Conservation (phyloP, 441 rosid species). For the Biscutella laevigata region DNA sequence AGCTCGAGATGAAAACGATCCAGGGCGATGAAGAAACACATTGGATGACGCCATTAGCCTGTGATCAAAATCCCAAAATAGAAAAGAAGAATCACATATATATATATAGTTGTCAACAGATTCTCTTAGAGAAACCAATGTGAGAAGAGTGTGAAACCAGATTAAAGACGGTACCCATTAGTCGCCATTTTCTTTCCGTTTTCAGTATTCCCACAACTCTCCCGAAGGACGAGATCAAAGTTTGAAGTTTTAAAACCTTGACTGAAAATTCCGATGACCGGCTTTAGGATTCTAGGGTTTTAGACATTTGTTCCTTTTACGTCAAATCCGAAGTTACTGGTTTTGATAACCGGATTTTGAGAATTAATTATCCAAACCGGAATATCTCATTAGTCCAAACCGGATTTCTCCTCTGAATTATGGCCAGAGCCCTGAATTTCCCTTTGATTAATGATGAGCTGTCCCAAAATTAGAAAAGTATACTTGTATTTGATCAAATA, state of each 20-base stretch:
- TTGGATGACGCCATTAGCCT: constrained; percentile 19
- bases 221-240: background rate
- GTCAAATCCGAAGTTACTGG: background rate
- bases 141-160: background rate
- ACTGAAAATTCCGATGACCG: background rate
- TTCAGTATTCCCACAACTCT: background rate
- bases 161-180: constrained; percentile 4
- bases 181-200: constrained; percentile 13
- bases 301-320: background rate
- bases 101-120: too few species aligned
- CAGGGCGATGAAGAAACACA: constrained; percentile 8
- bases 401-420: too few species aligned
- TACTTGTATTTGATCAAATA: too few species aligned
- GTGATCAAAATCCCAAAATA: constrained; percentile 9
- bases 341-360: background rate
- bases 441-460: background rate
- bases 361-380: background rate
- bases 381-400: too few species aligned
- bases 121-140: too few species aligned
- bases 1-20: background rate
- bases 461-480: too few species aligned
- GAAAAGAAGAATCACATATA: too few species aligned
- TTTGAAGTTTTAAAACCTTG: background rate
- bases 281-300: constrained; percentile 15
- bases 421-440: too few species aligned